A percentile compares a stretch with the other conserved stretches of the same genome.
Evolutionary conservation across 2,329 filamentous ascomycete species (phyloP).

Genomic region (Fusarium ambrosium): DNA sequence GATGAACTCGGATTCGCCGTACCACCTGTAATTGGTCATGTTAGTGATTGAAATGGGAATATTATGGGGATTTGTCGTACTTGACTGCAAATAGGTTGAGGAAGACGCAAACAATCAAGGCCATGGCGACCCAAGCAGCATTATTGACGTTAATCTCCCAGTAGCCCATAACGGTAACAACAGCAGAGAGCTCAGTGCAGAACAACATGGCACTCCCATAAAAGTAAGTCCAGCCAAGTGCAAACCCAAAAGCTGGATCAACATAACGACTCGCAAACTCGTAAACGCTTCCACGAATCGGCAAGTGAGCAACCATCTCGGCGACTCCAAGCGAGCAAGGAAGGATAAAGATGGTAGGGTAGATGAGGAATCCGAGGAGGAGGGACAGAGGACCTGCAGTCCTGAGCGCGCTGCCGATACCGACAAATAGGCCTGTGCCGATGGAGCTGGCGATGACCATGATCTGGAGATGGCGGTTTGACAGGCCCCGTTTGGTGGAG

Average conservation of each 20-base stretch:
- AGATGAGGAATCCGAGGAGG: background rate
- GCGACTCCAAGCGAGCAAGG: background rate
- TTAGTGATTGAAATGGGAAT: background rate
- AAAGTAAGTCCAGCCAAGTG: background rate
- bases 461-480: constrained; percentile 58
- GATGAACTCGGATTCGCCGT: background rate
- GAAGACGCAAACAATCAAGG: background rate
- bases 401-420: background rate
- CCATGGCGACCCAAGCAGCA: background rate
- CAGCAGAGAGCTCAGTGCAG: background rate
- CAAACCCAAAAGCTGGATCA: background rate
- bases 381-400: background rate
- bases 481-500: constrained; percentile 43
- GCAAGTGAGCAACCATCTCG: background rate
- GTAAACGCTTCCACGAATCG: background rate
- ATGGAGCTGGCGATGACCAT: constrained; percentile 61
- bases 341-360: background rate
- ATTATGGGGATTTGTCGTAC: background rate
- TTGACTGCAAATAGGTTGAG: background rate
- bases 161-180: background rate
- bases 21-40: background rate
- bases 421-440: constrained; percentile 45
- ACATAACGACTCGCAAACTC: background rate
- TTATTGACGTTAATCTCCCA: background rate
- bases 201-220: background rate